phyloP scores from a whole-genome alignment of 805 yeast genomes.

The Ogataea naganishii region DNA sequence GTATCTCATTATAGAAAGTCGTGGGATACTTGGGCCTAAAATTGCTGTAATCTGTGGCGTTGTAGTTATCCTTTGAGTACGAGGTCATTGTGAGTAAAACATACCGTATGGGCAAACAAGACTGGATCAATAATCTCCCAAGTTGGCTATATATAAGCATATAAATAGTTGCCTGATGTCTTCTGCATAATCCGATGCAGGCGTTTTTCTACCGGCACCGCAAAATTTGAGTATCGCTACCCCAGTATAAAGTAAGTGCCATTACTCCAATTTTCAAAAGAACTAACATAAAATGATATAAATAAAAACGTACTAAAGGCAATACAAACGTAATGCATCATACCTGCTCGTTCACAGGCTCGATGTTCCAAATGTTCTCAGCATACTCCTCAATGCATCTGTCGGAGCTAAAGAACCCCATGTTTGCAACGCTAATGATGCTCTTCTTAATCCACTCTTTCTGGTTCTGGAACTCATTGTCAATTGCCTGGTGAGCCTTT shows the following conservation, averaged over 20 bases:
- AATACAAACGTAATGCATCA: conserved; percentile 1
- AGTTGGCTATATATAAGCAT: no score
- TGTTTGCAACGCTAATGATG: conserved; percentile 75
- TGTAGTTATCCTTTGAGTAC: conserved; percentile 43
- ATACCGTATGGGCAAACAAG: no score
- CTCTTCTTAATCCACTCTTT: conserved; percentile 72
- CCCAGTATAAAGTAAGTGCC: no score
- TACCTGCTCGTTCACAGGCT: conserved; percentile 39
- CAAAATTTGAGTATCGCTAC: no score
- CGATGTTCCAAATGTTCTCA: conserved; percentile 87
- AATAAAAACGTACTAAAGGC: neutral
- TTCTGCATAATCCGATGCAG: no score
- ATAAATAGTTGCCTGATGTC: no score
- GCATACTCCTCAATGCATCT: conserved; percentile 90
- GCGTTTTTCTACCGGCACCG: no score
- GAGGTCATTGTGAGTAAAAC: no score
- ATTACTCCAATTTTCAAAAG: neutral
- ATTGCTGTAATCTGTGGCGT: conserved; percentile 41
- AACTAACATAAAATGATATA: neutral
- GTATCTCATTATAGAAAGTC: conserved; percentile 33
- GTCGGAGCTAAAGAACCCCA: conserved; percentile 90
- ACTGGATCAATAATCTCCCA: no score
- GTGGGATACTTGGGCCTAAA: conserved; percentile 65
- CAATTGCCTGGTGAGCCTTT: conserved; percentile 72
- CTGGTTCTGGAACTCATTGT: conserved; percentile 54